A percentile compares a stretch with the other conserved stretches of the same genome.
phyloP scores from a whole-genome alignment of 179 eudicot species.

The Beta corolliflora region DNA sequence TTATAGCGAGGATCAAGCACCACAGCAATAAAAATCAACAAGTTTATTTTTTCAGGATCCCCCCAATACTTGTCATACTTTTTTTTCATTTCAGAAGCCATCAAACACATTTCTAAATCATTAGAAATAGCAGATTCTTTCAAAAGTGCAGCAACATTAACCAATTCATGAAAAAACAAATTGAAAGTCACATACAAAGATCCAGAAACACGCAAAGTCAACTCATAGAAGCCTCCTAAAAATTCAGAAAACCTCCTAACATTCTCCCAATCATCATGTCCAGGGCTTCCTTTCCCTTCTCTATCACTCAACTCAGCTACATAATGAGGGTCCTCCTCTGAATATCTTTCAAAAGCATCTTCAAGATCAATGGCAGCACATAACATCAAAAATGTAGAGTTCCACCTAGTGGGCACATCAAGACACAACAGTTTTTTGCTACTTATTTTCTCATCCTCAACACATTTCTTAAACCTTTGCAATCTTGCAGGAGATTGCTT shows the following conservation, averaged over 20 bases:
- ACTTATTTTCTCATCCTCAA: not conserved
- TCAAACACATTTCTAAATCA: not conserved
- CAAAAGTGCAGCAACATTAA: no score
- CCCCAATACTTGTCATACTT: conserved; percentile 16
- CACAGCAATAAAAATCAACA: not conserved
- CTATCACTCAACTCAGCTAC: not conserved
- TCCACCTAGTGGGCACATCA: conserved; percentile 1
- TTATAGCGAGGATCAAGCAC: conserved; percentile 5
- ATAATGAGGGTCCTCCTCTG: conserved; percentile 1
- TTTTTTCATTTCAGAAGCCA: not conserved
- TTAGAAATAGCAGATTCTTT: no score
- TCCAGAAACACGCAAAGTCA: no score
- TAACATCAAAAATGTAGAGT: not conserved
- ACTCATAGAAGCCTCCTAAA: no score
- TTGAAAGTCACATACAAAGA: no score
- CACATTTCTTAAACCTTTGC: not conserved
- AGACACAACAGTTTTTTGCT: not conserved
- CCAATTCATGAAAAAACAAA: no score
- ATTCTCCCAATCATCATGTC: no score
- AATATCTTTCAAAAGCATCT: no score
- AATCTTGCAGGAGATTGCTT: not conserved
- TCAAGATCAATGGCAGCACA: not conserved
- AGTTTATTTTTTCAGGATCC: not conserved
- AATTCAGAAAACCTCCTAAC: no score
- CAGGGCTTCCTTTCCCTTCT: not conserved